Evolutionary conservation across 2,329 filamentous ascomycete genomes (phyloP), one percentile per base, ranked within the genome.

Genomic region (Macrophomina pseudophaseolina): DNA sequence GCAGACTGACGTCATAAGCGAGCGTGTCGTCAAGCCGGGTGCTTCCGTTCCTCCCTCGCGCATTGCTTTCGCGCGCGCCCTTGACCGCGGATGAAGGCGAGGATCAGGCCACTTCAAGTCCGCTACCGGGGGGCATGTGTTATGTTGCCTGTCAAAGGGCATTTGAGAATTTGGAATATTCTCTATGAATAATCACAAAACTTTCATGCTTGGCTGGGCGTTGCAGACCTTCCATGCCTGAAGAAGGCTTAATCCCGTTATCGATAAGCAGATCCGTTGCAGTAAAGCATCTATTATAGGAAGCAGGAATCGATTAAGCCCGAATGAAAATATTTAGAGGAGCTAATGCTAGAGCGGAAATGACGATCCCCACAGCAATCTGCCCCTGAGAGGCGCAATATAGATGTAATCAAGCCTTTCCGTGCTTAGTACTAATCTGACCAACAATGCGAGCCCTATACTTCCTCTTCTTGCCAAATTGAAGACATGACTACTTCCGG

Each of bases 1-100:
- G 16, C 40, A 62, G 23, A 23, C 58, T 62, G 58, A 62, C 58
- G 58, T 62, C 58, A 62, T 62, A n/a, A n/a, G 23, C 11, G 9
- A 18, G 14, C 42, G 48, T 58, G 53, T 58, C 53, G 53, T 58
- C 53, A 44, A 33, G 38, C 12, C 53, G 42, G 11, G 46, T 16
- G 46, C 46, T 8, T 28, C 11, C 44, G 6, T 48, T 49, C 42
- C 42, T 14, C 5, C 42, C 16, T 14, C 16, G 42, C 42, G 5
- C 42, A 14, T 5, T 16, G 12, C 42, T 5, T 44, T 14, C 16
- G 16, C 28, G n/a, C 28, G n/a, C 12, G 28, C 8, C 11, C 35
- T 38, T 49, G 12, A 23, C 7, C n/a, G n/a, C 18, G 42, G 12
- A 8, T 3, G 9, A 14, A 14, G 42, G 11, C 5, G 28, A 35